phyloP scores from a whole-genome alignment of 1,139 yeast species.

The Suhomyces atakaporum region DNA sequence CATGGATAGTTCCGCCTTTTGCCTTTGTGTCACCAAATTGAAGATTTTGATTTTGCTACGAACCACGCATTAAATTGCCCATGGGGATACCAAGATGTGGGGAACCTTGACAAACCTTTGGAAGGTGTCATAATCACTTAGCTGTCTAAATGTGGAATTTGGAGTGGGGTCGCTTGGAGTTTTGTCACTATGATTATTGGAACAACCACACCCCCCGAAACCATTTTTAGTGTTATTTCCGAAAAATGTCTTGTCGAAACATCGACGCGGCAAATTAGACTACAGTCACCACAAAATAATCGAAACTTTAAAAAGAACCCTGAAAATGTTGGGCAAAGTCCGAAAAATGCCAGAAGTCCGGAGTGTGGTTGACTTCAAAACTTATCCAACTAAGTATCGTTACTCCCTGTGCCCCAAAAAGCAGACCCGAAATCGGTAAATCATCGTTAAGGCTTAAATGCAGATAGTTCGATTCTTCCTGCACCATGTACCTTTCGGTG shows the following conservation, averaged over 20 bases:
- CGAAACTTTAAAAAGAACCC: neutral
- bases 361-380: too few species aligned
- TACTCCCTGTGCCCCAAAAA: too few species aligned
- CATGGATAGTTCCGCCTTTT: neutral
- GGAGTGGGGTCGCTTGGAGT: neutral
- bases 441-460: too few species aligned
- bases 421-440: too few species aligned
- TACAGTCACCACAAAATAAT: neutral
- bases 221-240: too few species aligned
- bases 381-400: too few species aligned
- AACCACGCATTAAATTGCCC: conserved; percentile 1
- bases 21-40: neutral
- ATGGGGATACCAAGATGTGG: conserved; percentile 3
- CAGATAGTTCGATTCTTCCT: too few species aligned
- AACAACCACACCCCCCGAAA: too few species aligned
- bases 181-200: too few species aligned
- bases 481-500: too few species aligned
- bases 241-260: conserved; percentile 1
- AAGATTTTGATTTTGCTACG: neutral
- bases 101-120: neutral
- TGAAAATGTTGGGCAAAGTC: conserved; percentile 1
- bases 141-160: neutral
- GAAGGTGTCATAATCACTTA: neutral
- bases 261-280: neutral
- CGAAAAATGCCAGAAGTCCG: too few species aligned